These are phyloP conservation scores for Gracilaria domingensis DNA, from an alignment of 23 red algal genomes.

Conservation along the genomic window DNA sequence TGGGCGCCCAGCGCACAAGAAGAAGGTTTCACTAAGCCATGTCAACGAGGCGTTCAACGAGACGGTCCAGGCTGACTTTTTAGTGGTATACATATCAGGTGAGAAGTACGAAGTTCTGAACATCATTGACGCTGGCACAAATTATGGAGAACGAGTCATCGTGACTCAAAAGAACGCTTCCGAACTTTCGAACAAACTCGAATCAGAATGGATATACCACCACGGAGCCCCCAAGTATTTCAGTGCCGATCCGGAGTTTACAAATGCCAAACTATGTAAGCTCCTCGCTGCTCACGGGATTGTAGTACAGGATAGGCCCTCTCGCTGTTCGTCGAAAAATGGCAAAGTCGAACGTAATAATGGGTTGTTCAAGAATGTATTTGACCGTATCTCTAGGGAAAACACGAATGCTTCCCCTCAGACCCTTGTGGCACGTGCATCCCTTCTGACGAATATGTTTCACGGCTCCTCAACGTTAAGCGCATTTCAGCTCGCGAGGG, in stretches of 20 bases:
- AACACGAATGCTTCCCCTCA: no score
- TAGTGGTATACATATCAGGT: slow-evolving; percentile 18
- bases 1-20: background rate
- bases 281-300: no score
- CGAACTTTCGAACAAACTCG: background rate
- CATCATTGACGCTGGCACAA: slow-evolving; percentile 7
- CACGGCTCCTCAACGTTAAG: no score
- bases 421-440: no score
- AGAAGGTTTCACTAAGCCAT: slow-evolving; percentile 12
- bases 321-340: no score
- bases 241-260: background rate
- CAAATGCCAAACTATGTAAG: no score
- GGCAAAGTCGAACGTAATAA: no score
- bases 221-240: background rate
- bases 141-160: background rate
- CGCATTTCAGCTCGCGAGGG: no score
- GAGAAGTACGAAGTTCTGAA: slow-evolving; percentile 42
- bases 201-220: slow-evolving; percentile 19
- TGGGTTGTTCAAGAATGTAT: no score
- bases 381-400: no score
- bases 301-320: no score
- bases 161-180: background rate
- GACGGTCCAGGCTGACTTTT: slow-evolving; percentile 17
- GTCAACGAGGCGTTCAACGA: slow-evolving; percentile 28
- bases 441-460: no score